Base-by-base conservation (phyloP, 305 asterid species). In the Coffea humblotiana region DNA sequence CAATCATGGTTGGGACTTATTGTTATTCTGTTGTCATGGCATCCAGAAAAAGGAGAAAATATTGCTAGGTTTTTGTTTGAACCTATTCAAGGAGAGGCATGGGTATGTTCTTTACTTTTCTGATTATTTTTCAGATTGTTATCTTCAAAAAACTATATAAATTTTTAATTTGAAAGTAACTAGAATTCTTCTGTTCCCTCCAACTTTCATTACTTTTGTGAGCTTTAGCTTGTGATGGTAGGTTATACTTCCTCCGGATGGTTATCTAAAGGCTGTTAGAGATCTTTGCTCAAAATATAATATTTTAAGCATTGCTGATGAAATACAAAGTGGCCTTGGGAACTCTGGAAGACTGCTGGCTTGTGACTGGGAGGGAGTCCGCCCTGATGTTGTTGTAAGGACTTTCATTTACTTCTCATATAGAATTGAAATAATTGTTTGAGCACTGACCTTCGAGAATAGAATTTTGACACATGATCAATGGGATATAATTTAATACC, bases 71-170 rank as follows among this genome's bases (percentile, higher is more conserved):
- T 95, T 84, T 86, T 95, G 77, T 94, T 95, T 84, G 99, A 95
- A 87, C 99, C 99, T 71, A 95, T 95, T 86, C 99, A 95, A 85
- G 99, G 99, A 80, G 99, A 95, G 88, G 99, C 99, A 14, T 97
- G 99, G 98, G 99, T 95, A 91, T 77, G 93, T 78, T 83, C 79
- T 78, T 74, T 79, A 79, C 80, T 72, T 15, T 66, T 76, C 47
- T 52, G 67, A 76, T 77, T 78, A 43, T n/a, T 61, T 79, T 74
- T 27, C 27, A 56, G 71, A 49, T 32, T 73, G 21, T 37, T 32
- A 10, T 56, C 16, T 80, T 27, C 21, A 23, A 71, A 25, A 29
- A 5, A 71, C 35, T 67, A 8, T 37, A 25, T 23, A 6, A 21
- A 13, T n/a, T 52, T 29, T 45, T 58, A 9, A 47, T 71, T 64